Conservation (phyloP, 1,284 basidiomycete species). For the Cystobasidiaceae sp. region DNA sequence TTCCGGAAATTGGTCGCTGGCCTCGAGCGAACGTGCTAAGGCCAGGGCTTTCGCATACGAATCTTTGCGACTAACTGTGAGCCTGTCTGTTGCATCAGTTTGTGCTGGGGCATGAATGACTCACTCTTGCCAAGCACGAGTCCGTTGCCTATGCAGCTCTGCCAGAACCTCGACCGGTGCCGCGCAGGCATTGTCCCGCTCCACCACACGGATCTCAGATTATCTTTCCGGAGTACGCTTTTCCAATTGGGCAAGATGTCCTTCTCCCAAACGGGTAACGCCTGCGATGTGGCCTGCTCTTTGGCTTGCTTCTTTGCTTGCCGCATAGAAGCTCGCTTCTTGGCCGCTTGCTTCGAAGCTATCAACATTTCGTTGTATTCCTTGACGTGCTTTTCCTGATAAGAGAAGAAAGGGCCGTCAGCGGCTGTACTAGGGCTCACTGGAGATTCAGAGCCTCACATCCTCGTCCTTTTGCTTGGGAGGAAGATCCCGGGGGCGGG, state of each 20-base stretch:
- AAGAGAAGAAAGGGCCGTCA: background rate
- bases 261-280: conserved; percentile 67
- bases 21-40: conserved; percentile 67
- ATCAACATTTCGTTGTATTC: conserved; percentile 39
- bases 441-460: conserved; percentile 15
- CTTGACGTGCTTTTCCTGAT: conserved; percentile 39
- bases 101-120: conserved; percentile 34
- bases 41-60: conserved; percentile 63
- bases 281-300: conserved; percentile 51
- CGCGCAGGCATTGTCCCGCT: conserved; percentile 75
- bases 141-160: conserved; percentile 78
- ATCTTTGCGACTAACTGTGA: conserved; percentile 5
- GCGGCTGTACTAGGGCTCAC: background rate
- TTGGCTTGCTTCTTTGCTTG: conserved; percentile 11
- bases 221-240: conserved; percentile 55
- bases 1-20: conserved; percentile 66
- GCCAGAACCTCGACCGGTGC: conserved; percentile 80
- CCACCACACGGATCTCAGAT: conserved; percentile 79
- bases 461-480: conserved; percentile 42
- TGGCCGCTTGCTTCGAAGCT: conserved; percentile 36
- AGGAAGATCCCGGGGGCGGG: conserved; percentile 41
- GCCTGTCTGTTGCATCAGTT: conserved; percentile 5
- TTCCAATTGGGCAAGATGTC: conserved; percentile 79
- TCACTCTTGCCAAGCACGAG: conserved; percentile 79
- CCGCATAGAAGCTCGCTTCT: background rate